Evolutionary conservation across 768 basidiomycete genomes (phyloP), one percentile per base, ranked within the genome.

Genomic region (Leccinum truebloodii): DNA sequence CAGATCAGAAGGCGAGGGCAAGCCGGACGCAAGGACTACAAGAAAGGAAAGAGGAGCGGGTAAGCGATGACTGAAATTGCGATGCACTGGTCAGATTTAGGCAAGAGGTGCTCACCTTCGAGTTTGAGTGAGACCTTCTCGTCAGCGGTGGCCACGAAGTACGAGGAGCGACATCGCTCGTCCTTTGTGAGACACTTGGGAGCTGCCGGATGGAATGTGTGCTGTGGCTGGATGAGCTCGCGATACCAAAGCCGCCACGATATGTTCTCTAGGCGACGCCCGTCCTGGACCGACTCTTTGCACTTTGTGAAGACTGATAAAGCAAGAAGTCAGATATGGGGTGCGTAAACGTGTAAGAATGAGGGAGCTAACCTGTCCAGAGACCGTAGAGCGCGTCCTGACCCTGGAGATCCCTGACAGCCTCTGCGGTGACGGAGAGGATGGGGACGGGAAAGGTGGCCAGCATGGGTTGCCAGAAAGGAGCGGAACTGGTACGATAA

Each of bases 191-290:
- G 34, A 18, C 71, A 67, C 41, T 73, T 69, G 13, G 75, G 73
- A 9, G 73, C 71, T 44, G 69, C 61, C 1, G 73, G 69, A 13
- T 65, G 71, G 52, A 60, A 69, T n/a, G 68, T 13, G 22, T 51
- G 22, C 35, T 75, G 76, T 30, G 75, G 63, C 32, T 76, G 71
- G 55, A 79, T 71, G 68, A 89, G 77, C 62, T 89, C 84, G 63
- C 86, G 82, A 70, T 89, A 84, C 88, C 91, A 91, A 8, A 95
- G 77, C 55, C 93, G 79, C 93, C 93, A 95, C 3, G 89, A 86
- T 57, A 95, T 87, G 68, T 95, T 94, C 76, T 95, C 93, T 30
- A 94, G 81, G 30, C 93, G 77, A 6, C 79, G 81, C n/a, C 94
- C 94, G 66, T 94, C 88, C 66, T 88, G 82, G 3, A 95, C 77